A percentile compares a stretch with the other conserved stretches of the same genome.
These are phyloP conservation scores for Metahyphopichia silvanorum DNA, from an alignment of 805 yeast genomes.

Conservation along the genomic window DNA sequence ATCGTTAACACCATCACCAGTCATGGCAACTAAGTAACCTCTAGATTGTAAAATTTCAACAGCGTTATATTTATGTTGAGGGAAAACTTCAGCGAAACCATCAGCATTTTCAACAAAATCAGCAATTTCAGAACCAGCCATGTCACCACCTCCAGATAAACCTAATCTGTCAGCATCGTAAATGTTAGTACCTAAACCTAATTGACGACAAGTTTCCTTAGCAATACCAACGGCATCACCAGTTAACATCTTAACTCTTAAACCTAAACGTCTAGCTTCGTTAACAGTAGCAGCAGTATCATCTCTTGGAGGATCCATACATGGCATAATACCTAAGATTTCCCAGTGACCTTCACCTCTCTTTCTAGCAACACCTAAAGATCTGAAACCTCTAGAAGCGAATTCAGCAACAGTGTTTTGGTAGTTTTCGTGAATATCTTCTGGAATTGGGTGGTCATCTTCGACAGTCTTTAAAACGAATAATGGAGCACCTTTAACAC, in stretches of 20 bases:
- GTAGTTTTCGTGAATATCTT: slow-evolving; percentile 88
- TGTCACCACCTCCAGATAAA: slow-evolving; percentile 89
- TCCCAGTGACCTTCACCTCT: slow-evolving; percentile 99
- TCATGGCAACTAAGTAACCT: slow-evolving; percentile 98
- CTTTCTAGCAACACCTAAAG: slow-evolving; percentile 98
- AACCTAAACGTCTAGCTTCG: slow-evolving; percentile 89
- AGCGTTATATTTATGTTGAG: slow-evolving; percentile 94
- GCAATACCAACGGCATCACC: slow-evolving; percentile 99
- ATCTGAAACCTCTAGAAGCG: slow-evolving; percentile 97
- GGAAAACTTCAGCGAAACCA: slow-evolving; percentile 98
- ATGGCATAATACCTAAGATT: slow-evolving; percentile 96
- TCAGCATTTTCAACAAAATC: slow-evolving; percentile 97
- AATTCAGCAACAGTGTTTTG: slow-evolving; percentile 97
- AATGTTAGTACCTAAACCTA: slow-evolving; percentile 94
- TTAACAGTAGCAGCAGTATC: slow-evolving; percentile 92
- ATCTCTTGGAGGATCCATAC: slow-evolving; percentile 99
- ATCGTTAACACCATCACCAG: slow-evolving; percentile 99
- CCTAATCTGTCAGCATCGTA: slow-evolving; percentile 97
- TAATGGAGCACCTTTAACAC: slow-evolving; percentile 98
- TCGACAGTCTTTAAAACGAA: slow-evolving; percentile 95
- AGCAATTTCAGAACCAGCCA: slow-evolving; percentile 97
- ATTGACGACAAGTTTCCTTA: slow-evolving; percentile 96
- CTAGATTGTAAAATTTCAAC: slow-evolving; percentile 93
- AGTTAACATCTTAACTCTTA: slow-evolving; percentile 95
- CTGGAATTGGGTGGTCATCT: slow-evolving; percentile 95